Evolutionary conservation across 495 filamentous ascomycete species (phyloP), one percentile per base, ranked within the genome.

Genomic region (Clohesyomyces aquaticus): DNA sequence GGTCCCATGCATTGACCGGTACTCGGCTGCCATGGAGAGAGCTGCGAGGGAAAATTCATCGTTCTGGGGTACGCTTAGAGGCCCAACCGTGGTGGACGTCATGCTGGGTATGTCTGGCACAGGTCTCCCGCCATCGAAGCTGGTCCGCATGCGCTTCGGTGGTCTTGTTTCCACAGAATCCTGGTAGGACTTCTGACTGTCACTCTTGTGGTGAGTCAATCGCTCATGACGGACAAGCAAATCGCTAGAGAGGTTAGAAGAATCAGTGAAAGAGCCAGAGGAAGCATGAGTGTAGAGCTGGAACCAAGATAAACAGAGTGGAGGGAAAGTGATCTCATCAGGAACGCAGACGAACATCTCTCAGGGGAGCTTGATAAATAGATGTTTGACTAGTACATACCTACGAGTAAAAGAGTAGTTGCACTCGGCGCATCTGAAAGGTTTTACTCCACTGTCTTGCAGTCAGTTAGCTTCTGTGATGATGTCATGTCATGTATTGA

Each of bases 391-490:
- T 71, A 78, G 16, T 19, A 12, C 53, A 77, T 72, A 83, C 82
- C 81, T 79, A 66, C 83, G 77, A 62, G 80, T 80, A 73, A 84
- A 85, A 2, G 78, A 81, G 71, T 84, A 83, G 61, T 80, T 81
- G 71, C 83, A 85, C 50, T 63, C 55, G 43, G 66, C 67, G 56
- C 83, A 85, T 41, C 77, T 75, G 71, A 83, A 85, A 1, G 83
- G 83, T 71, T 83, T 84, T 72, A 83, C 79, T 68, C 83, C 83
- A 69, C 82, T 85, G 77, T 85, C 63, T 66, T 41, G 1, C 16
- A 29, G 27, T 2, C 4, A 4, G 19, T 59, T 16, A 59, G 48
- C 23, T 3, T 21, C 4, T 32, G 28, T 41, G 8, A 23, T 1
- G 22, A 48, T 0, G 26, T 3, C 21, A 2, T 25, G n/a, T 22